Conservation (phyloP, 768 basidiomycete species). For the Exsudoporus frostii region DNA sequence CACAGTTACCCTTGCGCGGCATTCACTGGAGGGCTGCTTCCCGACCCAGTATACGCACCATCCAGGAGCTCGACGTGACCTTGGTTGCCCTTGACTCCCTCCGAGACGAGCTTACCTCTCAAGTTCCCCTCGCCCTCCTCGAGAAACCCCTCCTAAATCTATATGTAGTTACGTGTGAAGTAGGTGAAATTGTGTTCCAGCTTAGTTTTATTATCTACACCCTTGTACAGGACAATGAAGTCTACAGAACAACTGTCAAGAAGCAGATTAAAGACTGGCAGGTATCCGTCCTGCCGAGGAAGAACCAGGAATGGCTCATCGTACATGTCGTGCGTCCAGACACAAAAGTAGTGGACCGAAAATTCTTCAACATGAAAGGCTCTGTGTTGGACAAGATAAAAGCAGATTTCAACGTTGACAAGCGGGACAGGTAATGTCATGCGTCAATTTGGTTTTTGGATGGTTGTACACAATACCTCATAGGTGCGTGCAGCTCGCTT, state of each 20-base stretch:
- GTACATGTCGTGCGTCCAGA: slow-evolving; percentile 81
- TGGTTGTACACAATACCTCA: slow-evolving; percentile 14
- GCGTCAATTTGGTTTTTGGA: slow-evolving; percentile 2
- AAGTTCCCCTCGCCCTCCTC: slow-evolving; percentile 72
- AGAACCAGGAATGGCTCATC: slow-evolving; percentile 92
- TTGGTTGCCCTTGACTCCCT: slow-evolving; percentile 65
- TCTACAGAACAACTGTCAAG: slow-evolving; percentile 72
- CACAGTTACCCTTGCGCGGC: slow-evolving; percentile 80
- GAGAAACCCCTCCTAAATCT: slow-evolving; percentile 87
- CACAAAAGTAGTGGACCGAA: slow-evolving; percentile 51
- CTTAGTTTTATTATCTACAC: slow-evolving; percentile 7
- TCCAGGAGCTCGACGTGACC: slow-evolving; percentile 82
- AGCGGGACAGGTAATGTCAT: slow-evolving; percentile 62
- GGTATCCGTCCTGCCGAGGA: slow-evolving; percentile 54
- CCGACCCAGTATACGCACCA: slow-evolving; percentile 72
- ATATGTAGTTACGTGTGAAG: slow-evolving; percentile 87
- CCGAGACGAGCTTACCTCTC: slow-evolving; percentile 72
- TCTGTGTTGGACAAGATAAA: slow-evolving; percentile 87
- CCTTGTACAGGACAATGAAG: slow-evolving; percentile 52
- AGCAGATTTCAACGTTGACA: slow-evolving; percentile 88
- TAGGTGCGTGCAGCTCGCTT: slow-evolving; percentile 82
- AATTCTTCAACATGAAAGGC: slow-evolving; percentile 81
- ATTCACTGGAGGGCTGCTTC: slow-evolving; percentile 88
- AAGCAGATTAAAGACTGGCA: slow-evolving; percentile 96
- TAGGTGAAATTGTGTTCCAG: slow-evolving; percentile 34